These are phyloP conservation scores for Dalechampia spathulata DNA, from an alignment of 441 rosid species.

Conservation along the genomic window DNA sequence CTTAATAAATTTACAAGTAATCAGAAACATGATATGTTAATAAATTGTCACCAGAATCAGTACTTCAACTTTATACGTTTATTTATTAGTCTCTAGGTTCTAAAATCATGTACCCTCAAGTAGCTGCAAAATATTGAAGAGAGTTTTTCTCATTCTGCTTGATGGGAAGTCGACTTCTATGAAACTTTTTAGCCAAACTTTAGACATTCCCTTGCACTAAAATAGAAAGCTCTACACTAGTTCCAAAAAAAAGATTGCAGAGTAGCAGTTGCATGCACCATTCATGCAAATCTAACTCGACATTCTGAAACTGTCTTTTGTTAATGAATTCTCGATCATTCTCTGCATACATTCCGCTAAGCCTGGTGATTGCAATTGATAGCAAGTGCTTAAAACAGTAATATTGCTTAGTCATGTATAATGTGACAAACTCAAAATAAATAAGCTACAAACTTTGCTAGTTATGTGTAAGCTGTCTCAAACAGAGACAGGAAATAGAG, in stretches of 20 bases:
- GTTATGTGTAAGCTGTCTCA: background rate
- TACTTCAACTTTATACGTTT: no score
- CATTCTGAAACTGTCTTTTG: background rate
- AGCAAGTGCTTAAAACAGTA: background rate
- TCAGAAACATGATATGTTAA: no score
- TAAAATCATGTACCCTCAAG: no score
- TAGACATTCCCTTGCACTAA: background rate
- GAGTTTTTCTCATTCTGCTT: no score
- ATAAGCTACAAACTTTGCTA: background rate
- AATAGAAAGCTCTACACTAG: background rate
- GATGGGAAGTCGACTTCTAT: no score
- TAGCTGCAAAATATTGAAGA: no score
- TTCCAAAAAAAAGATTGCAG: slow-evolving; percentile 1
- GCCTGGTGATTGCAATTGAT: slow-evolving; percentile 6
- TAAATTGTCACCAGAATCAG: no score
- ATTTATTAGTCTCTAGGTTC: no score
- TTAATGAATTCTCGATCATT: background rate
- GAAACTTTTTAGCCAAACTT: background rate
- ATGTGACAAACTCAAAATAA: background rate
- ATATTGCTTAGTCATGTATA: background rate
- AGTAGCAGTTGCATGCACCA: slow-evolving; percentile 1
- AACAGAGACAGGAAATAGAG: background rate
- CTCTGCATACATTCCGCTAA: background rate
- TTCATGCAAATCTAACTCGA: background rate
- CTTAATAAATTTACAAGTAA: background rate